Base-by-base conservation (phyloP, 202 grass and related monocot genomes). In the Panicum hallii region DNA sequence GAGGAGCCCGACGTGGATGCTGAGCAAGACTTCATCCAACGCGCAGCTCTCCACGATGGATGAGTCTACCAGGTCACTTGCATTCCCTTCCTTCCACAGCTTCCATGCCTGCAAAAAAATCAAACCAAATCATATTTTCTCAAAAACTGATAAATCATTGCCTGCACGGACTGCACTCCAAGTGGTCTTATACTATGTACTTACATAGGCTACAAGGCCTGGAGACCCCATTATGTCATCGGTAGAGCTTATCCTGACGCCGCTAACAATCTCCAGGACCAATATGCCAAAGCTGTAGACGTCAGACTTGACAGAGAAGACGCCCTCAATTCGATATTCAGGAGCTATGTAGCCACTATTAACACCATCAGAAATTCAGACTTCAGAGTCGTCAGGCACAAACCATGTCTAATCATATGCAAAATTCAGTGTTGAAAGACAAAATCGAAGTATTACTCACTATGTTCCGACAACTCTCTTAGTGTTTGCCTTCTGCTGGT, bases 211-310 rank as follows among this genome's bases (percentile, higher is more conserved):
- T 85, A 91, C 83, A n/a, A 94, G 89, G 54, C 87, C 91, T 0
- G 92, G 92, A 20, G 70, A 84, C 0, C 79, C 78, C 85, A 66
- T 88, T 46, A 81, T 82, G 47, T 65, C 30, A 4, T 91, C 71
- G 0, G 79, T 55, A 44, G 84, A 82, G 72, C 71, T 84, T 42
- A 94, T 86, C 56, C 84, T 90, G 71, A 83, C 6, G 32, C 95
- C 92, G 11, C 82, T 91, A 2, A 97, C 74, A 52, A 91, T 90
- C 88, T 94, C 95, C 15, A 97, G 74, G 8, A 93, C 45, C 19
- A 97, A 82, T 7, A 97, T 80, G 4, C 95, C 92, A 19, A 90
- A 97, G 75, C 92, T 97, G 22, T 94, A 97, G n/a, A 97, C 89
- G 28, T 97, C 92, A 4, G 95, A 97, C 79, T 94, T 97, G 23